A percentile compares a stretch with the other conserved stretches of the same genome.
phyloP scores from a whole-genome alignment of 2,329 filamentous ascomycete species.

The Ilyonectria destructans region DNA sequence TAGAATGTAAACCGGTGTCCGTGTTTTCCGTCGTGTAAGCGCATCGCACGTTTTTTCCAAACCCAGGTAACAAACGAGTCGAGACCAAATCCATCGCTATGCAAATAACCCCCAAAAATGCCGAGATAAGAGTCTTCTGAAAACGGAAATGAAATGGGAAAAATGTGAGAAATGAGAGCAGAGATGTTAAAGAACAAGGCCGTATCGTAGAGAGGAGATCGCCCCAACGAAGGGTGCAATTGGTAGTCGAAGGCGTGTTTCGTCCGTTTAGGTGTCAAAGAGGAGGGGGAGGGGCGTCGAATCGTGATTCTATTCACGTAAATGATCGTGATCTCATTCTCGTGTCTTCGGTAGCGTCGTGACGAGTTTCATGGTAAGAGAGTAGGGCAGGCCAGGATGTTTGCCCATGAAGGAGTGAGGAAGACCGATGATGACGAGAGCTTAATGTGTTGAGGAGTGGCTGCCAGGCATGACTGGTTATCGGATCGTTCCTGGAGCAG shows the following conservation, averaged over 20 bases:
- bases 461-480: constrained; percentile 25
- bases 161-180: constrained; percentile 15
- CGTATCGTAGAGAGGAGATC: constrained; percentile 31
- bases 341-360: constrained; percentile 53
- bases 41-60: constrained; percentile 35
- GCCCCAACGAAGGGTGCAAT: constrained; percentile 9
- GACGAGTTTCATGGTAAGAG: constrained; percentile 39
- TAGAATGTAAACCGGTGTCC: constrained; percentile 46
- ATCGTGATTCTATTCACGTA: constrained; percentile 40
- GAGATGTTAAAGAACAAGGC: constrained; percentile 35
- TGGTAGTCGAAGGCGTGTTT: constrained; percentile 17
- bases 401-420: constrained; percentile 25
- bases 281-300: constrained; percentile 30
- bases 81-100: constrained; percentile 46
- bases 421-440: constrained; percentile 22
- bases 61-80: constrained; percentile 36
- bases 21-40: constrained; percentile 28
- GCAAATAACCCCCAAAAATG: constrained; percentile 37
- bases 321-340: constrained; percentile 48
- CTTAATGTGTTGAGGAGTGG: constrained; percentile 21
- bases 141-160: constrained; percentile 25
- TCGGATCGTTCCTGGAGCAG: constrained; percentile 50
- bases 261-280: constrained; percentile 17
- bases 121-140: constrained; percentile 28
- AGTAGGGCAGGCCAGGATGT: constrained; percentile 25